Base-by-base conservation (phyloP, 441 rosid genomes). In the Euphorbia corollata region DNA sequence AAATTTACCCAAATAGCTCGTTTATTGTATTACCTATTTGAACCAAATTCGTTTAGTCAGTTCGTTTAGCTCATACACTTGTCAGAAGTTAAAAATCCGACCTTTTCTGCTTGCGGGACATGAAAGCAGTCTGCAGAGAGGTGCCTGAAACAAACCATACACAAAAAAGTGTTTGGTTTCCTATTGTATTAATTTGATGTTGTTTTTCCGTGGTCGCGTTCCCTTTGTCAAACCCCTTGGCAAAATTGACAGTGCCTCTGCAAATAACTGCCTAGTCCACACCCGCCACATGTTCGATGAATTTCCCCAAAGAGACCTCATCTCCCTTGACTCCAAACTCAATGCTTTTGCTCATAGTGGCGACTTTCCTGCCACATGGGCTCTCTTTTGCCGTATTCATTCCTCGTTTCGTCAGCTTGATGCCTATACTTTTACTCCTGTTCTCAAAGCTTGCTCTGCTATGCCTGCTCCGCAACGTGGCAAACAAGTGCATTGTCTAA, bases 401-500 rank as follows among this genome's bases (percentile, higher is more conserved):
- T 27, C 53, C 7, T 67, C 75, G 1, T 68, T 79, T 63, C 54
- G 68, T 63, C 65, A 67, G 59, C 86, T 88, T 64, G 78, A 79
- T 67, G 76, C 86, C 0, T 78, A 81, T 71, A 82, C 96, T 60
- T 87, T 87, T 81, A 81, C 96, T 12, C 88, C 93, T 1, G 79
- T 87, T 73, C 83, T 91, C 66, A 67, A 78, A 0, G 97, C 89
- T 0, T 91, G 96, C 73, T 68, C 88, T 43, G 68, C 71, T 51
- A 75, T 87, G 74, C 84, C 82, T 5, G 67, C 63, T 53, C 79
- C 71, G 8, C 71, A 72, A 51, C 78, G 77, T 7, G 97, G 93
- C 72, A 76, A 80, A 53, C 96, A 83, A 79, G 86, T 87, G 45
- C 97, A 88, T 71, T 80, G 83, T n/a, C 55, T 87, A 67, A 85